Conservation (phyloP, 2,329 filamentous ascomycete genomes). For the Aspergillus pseudoviridinutans region DNA sequence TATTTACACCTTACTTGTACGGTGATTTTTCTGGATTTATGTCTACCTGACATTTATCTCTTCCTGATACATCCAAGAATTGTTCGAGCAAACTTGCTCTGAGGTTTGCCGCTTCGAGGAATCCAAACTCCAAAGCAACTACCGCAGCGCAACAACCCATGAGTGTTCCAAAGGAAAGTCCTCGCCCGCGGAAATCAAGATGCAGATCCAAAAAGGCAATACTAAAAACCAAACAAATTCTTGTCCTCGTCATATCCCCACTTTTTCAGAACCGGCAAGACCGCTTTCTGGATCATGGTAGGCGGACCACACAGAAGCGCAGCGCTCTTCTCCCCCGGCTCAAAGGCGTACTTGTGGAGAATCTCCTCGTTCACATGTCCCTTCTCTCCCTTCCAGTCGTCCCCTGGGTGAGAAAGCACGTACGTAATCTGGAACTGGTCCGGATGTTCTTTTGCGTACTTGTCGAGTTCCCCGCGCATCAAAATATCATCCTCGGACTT, state of each 20-base stretch:
- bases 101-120: too few species aligned
- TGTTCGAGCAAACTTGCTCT: too few species aligned
- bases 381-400: constrained; percentile 8
- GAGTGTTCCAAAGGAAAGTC: background rate
- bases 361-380: constrained; percentile 10
- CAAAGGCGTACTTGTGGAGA: constrained; percentile 9
- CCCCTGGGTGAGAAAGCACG: constrained; percentile 7
- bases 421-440: constrained; percentile 10
- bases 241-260: constrained; percentile 46
- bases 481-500: constrained; percentile 12
- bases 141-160: too few species aligned
- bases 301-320: constrained; percentile 50
- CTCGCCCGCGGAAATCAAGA: background rate
- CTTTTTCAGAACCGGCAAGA: constrained; percentile 45
- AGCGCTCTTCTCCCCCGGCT: constrained; percentile 39
- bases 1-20: background rate
- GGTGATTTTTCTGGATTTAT: too few species aligned
- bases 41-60: too few species aligned
- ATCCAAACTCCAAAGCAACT: too few species aligned
- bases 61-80: too few species aligned
- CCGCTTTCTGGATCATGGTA: constrained; percentile 51
- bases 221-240: constrained; percentile 40
- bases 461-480: constrained; percentile 6
- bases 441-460: constrained; percentile 2
- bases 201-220: background rate